Conservation (phyloP, 2,329 filamentous ascomycete genomes). For the Lasiodiplodia hormozganensis region DNA sequence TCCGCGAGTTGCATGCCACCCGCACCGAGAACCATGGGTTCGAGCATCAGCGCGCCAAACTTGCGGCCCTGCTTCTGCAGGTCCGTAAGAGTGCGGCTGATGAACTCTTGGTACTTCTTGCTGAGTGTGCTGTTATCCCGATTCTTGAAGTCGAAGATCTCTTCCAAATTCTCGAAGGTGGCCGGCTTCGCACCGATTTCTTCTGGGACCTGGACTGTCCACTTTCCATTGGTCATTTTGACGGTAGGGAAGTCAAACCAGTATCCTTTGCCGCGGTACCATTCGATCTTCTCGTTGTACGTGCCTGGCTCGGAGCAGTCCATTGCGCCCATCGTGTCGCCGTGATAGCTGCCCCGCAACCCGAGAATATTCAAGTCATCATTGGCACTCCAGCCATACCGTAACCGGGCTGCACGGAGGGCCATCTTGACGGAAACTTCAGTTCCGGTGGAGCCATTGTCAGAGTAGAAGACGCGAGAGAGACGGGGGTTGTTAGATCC, state of each 20-base stretch:
- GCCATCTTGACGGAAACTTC: slow-evolving; percentile 90
- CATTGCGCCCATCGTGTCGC: slow-evolving; percentile 89
- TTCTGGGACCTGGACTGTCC: slow-evolving; percentile 49
- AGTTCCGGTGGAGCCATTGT: slow-evolving; percentile 83
- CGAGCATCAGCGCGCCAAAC: slow-evolving; percentile 80
- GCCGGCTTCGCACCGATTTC: slow-evolving; percentile 36
- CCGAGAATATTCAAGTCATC: slow-evolving; percentile 73
- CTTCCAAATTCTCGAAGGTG: slow-evolving; percentile 40
- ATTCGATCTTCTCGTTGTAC: slow-evolving; percentile 84
- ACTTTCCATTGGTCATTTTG: slow-evolving; percentile 69
- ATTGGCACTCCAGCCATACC: slow-evolving; percentile 70
- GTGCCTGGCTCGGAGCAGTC: slow-evolving; percentile 79
- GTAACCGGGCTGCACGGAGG: slow-evolving; percentile 69
- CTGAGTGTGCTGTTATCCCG: slow-evolving; percentile 50
- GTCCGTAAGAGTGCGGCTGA: background rate
- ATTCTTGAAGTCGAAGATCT: slow-evolving; percentile 48
- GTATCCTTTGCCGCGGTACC: slow-evolving; percentile 79
- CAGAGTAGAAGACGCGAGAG: slow-evolving; percentile 78
- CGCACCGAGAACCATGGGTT: slow-evolving; percentile 80
- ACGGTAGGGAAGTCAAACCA: slow-evolving; percentile 84
- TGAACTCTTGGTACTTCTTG: slow-evolving; percentile 2
- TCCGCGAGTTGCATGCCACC: slow-evolving; percentile 86
- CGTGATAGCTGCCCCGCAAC: slow-evolving; percentile 82
- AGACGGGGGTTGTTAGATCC: slow-evolving; percentile 70
- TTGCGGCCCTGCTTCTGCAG: slow-evolving; percentile 64